A percentile compares a stretch with the other conserved stretches of the same genome.
Evolutionary conservation across 75 land plant genomes (phyloP).

Genomic region (Picea sitchensis): DNA sequence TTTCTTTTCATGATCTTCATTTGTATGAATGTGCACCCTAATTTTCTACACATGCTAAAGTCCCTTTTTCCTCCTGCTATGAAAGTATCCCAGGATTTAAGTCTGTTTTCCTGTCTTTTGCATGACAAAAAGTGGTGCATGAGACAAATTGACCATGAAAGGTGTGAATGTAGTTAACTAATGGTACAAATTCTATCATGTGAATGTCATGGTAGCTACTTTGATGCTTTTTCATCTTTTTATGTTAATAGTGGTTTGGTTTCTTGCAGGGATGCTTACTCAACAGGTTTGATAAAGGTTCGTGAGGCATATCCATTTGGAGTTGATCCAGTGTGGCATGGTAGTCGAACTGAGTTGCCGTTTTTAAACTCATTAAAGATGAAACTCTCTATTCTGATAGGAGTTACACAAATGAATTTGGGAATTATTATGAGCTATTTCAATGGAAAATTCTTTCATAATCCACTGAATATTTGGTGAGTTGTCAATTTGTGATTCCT

Average conservation of each 20-base stretch:
- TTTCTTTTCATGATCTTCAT: not conserved
- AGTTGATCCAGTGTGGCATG: slow-evolving; percentile 96
- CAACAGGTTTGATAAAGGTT: slow-evolving; percentile 73
- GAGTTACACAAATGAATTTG: slow-evolving; percentile 95
- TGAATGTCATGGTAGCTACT: not conserved
- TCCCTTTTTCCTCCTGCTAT: not conserved
- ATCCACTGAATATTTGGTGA: slow-evolving; percentile 74
- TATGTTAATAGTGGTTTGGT: not conserved
- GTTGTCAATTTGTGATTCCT: slow-evolving; percentile 12
- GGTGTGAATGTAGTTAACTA: not conserved
- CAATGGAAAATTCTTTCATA: slow-evolving; percentile 78
- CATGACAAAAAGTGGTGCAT: not conserved
- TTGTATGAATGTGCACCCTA: not conserved
- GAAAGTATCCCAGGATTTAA: not conserved
- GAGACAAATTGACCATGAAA: not conserved
- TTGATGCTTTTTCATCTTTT: not conserved
- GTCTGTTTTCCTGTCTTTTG: not conserved
- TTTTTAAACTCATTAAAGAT: slow-evolving; percentile 96
- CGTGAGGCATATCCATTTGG: slow-evolving; percentile 84
- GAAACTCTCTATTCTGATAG: slow-evolving; percentile 98
- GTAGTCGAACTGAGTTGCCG: slow-evolving; percentile 85
- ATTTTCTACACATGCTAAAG: not conserved
- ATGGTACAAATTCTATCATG: not conserved
- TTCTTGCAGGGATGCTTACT: slow-evolving; percentile 63
- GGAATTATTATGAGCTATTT: slow-evolving; percentile 89